Evolutionary conservation across 495 filamentous ascomycete species (phyloP).

Genomic region (Penicillium psychrofluorescens): DNA sequence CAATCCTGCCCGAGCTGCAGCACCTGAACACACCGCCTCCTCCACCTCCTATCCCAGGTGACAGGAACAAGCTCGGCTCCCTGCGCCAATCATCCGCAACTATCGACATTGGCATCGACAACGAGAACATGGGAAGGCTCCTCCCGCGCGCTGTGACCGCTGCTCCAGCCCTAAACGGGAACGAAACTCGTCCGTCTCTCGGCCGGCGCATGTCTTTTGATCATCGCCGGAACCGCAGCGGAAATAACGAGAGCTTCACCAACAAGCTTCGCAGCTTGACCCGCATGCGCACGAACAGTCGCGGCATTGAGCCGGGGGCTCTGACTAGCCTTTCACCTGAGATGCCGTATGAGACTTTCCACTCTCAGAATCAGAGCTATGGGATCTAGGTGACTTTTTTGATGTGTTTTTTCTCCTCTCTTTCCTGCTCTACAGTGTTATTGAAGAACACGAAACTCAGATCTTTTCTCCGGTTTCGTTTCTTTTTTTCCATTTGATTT

Average conservation of each 20-base stretch:
- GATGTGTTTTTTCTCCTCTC: background rate
- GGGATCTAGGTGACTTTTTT: background rate
- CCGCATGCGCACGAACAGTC: slow-evolving; percentile 61
- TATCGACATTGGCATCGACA: slow-evolving; percentile 72
- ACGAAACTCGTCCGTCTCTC: slow-evolving; percentile 7
- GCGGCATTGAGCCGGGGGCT: slow-evolving; percentile 35
- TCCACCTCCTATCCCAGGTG: slow-evolving; percentile 37
- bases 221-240: slow-evolving; percentile 61
- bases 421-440: background rate
- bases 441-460: too few species aligned
- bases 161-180: slow-evolving; percentile 22
- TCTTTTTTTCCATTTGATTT: slow-evolving; percentile 3
- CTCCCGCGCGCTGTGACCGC: slow-evolving; percentile 37
- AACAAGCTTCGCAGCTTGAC: slow-evolving; percentile 60
- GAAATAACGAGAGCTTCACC: slow-evolving; percentile 53
- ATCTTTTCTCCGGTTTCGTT: too few species aligned
- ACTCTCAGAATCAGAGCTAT: too few species aligned
- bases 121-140: slow-evolving; percentile 26
- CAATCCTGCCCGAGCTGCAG: slow-evolving; percentile 72
- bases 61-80: slow-evolving; percentile 15
- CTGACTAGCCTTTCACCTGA: slow-evolving; percentile 11
- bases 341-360: slow-evolving; percentile 27
- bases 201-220: slow-evolving; percentile 40
- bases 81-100: slow-evolving; percentile 46
- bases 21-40: slow-evolving; percentile 68